These are phyloP conservation scores for Colletotrichum phormii DNA, from an alignment of 2,329 filamentous ascomycete species.

Conservation along the genomic window DNA sequence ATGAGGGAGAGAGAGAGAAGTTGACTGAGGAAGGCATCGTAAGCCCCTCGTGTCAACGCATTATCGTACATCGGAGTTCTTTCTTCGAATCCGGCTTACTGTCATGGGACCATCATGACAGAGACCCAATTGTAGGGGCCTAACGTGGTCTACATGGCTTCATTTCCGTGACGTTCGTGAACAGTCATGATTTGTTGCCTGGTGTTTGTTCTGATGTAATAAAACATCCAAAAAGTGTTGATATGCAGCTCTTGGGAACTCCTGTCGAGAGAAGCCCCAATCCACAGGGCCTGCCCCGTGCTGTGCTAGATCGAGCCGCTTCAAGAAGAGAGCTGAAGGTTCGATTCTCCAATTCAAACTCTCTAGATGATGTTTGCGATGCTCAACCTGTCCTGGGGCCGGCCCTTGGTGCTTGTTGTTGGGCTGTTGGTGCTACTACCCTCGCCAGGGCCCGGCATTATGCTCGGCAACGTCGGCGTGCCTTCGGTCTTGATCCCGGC, in stretches of 20 bases:
- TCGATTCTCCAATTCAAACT: neutral
- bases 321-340: neutral
- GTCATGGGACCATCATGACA: neutral
- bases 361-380: conserved; percentile 58
- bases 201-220: neutral
- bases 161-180: conserved; percentile 26
- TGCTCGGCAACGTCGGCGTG: conserved; percentile 40
- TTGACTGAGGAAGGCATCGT: neutral
- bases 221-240: neutral
- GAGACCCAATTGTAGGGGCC: neutral
- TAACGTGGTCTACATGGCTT: conserved; percentile 5
- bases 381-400: conserved; percentile 50
- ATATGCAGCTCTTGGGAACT: neutral
- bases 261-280: neutral
- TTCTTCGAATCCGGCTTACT: neutral
- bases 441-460: conserved; percentile 34
- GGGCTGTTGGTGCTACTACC: conserved; percentile 45
- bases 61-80: conserved; percentile 28
- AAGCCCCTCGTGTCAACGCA: conserved; percentile 16
- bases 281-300: neutral
- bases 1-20: neutral
- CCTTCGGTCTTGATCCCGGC: conserved; percentile 50
- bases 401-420: conserved; percentile 39
- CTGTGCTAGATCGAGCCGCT: neutral
- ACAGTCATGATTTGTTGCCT: conserved; percentile 29